Evolutionary conservation across 495 filamentous ascomycete genomes (phyloP), one percentile per base, ranked within the genome.

Genomic region (Hypoxylon intermedium): DNA sequence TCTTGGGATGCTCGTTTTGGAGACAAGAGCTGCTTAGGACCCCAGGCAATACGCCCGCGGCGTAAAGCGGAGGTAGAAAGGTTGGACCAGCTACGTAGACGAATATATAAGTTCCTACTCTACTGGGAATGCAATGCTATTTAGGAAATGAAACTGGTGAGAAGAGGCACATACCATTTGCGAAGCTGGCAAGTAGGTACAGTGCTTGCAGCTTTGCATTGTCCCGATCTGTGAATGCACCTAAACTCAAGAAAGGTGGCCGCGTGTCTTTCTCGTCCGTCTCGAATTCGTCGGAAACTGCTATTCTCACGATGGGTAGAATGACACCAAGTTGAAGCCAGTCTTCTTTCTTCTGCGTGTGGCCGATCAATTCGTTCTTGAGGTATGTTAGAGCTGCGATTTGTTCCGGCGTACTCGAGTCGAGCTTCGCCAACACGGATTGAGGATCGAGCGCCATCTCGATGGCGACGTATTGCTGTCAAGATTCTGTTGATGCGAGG

Each of bases 311-410:
- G 28, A 97, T 75, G 33, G 83, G 77, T 20, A 83, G 82, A 34
- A 97, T 74, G 20, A 96, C 77, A 11, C 92, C 92, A 41, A 78
- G 72, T 42, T 75, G 74, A 16, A 98, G 75, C 80, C 85, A 92
- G 33, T 82, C 62, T 67, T 92, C 88, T 72, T 98, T 98, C 67
- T 86, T 85, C 68, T 94, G 87, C 20, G 89, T 84, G 74, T 97
- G 91, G 26, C 94, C 94, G 62, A 96, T 85, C 36, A 94, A 77
- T 53, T 95, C 89, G 73, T 97, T 92, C 79, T 96, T 98, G 11
- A 98, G 73, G 21, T 79, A 75, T 40, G 85, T 83, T 36, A 98
- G 81, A 43, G 84, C 82, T 34, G 77, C 77, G 23, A 87, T 78
- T 67, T 90, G 89, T 37, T 84, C 79, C 3, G 79, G 76, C 57